phyloP scores from a whole-genome alignment of 2,329 filamentous ascomycete species.

The Clonostachys solani region DNA sequence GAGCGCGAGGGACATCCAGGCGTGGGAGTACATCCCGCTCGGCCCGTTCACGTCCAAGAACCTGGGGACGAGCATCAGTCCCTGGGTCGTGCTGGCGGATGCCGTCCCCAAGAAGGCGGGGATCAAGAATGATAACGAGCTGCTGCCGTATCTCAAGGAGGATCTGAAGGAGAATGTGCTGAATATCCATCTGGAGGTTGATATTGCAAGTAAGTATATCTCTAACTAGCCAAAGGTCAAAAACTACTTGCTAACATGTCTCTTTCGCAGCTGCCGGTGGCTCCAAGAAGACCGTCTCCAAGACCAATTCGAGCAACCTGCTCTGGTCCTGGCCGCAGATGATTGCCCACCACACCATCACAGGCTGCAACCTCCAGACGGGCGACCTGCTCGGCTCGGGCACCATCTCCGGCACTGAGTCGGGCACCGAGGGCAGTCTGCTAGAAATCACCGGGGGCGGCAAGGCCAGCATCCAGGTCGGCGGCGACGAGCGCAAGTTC shows the following conservation, averaged over 20 bases:
- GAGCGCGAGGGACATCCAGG: slow-evolving; percentile 53
- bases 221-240: not conserved
- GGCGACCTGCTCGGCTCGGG: slow-evolving; percentile 77
- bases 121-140: slow-evolving; percentile 23
- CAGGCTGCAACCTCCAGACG: slow-evolving; percentile 68
- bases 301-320: slow-evolving; percentile 38
- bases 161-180: slow-evolving; percentile 28
- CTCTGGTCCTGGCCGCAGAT: slow-evolving; percentile 83
- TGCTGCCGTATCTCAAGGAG: slow-evolving; percentile 50
- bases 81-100: slow-evolving; percentile 42
- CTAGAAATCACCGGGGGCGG: slow-evolving; percentile 70
- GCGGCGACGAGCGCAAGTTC: slow-evolving; percentile 65
- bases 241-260: slow-evolving; percentile 2
- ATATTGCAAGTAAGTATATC: slow-evolving; percentile 26
- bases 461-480: slow-evolving; percentile 57
- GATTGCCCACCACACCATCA: slow-evolving; percentile 76
- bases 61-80: slow-evolving; percentile 49
- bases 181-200: slow-evolving; percentile 30
- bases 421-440: slow-evolving; percentile 63
- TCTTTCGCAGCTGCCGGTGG: slow-evolving; percentile 17
- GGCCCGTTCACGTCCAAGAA: slow-evolving; percentile 56
- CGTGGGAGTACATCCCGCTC: slow-evolving; percentile 49
- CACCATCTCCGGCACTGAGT: slow-evolving; percentile 64
- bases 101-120: slow-evolving; percentile 7
- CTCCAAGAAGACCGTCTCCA: slow-evolving; percentile 22